A percentile compares a stretch with the other conserved stretches of the same genome.
These are phyloP conservation scores for Aspergillus sp. DNA, from an alignment of 2,329 filamentous ascomycete species.

Conservation along the genomic window DNA sequence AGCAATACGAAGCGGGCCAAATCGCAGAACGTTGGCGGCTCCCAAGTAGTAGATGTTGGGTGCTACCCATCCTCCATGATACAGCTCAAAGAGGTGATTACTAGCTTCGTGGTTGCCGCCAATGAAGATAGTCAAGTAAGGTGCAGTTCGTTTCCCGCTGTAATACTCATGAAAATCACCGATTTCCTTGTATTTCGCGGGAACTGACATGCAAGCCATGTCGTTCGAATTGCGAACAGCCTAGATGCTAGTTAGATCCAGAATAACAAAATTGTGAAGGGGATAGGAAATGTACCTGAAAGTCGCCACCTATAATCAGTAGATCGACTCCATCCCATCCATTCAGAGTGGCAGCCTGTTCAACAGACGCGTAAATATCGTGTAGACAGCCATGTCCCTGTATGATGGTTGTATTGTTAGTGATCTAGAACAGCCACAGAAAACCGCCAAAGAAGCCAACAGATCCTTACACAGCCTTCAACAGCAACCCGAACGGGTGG, in stretches of 20 bases:
- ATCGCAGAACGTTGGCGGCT: constrained; percentile 80
- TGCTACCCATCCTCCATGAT: constrained; percentile 95
- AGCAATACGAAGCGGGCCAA: constrained; percentile 83
- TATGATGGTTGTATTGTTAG: constrained; percentile 11
- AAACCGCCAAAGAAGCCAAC: neutral
- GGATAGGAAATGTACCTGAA: constrained; percentile 61
- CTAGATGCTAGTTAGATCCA: constrained; percentile 42
- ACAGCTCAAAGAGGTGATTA: constrained; percentile 86
- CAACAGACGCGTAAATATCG: constrained; percentile 82
- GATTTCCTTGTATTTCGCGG: constrained; percentile 80
- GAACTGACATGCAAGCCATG: constrained; percentile 84
- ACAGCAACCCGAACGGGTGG: constrained; percentile 68
- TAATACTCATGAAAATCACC: constrained; percentile 97
- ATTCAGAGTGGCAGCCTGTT: constrained; percentile 65
- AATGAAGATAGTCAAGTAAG: constrained; percentile 88
- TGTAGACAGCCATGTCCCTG: constrained; percentile 90
- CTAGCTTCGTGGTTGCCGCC: constrained; percentile 95
- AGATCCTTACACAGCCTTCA: constrained; percentile 74
- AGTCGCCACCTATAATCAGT: constrained; percentile 93
- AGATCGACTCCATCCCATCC: constrained; percentile 82
- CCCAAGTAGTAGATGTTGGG: constrained; percentile 97
- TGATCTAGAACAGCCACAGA: neutral
- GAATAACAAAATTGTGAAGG: neutral
- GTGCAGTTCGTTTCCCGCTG: constrained; percentile 71
- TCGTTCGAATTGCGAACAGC: constrained; percentile 86